Conservation (phyloP, 78 protist species). For the Cavenderia fasciculata region DNA sequence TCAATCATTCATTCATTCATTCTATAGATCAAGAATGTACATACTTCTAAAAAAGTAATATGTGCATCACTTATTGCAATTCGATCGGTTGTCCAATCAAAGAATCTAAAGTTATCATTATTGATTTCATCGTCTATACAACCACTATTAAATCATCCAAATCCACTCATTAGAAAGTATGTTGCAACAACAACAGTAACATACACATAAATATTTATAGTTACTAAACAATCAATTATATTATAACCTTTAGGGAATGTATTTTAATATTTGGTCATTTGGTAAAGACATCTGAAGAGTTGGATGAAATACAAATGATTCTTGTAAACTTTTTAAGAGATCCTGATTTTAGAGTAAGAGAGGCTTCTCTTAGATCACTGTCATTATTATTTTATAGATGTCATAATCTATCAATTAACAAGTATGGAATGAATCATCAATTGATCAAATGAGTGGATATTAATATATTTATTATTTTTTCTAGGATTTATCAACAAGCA, state of each 20-base stretch:
- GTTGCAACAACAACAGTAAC: slow-evolving; percentile 26
- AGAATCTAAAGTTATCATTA: not conserved
- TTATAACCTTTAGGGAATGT: not conserved
- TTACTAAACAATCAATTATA: not conserved
- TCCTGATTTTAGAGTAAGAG: slow-evolving; percentile 52
- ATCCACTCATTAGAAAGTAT: slow-evolving; percentile 42
- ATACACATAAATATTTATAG: not conserved
- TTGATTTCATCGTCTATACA: not conserved
- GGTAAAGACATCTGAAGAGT: slow-evolving; percentile 1
- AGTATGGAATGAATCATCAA: not conserved
- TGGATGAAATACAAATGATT: slow-evolving; percentile 20
- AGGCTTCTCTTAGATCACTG: slow-evolving; percentile 28
- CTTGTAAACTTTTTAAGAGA: slow-evolving; percentile 50
- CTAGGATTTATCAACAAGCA: slow-evolving; percentile 13
- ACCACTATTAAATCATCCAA: slow-evolving; percentile 3
- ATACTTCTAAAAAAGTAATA: slow-evolving; percentile 27
- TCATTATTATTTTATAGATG: slow-evolving; percentile 32
- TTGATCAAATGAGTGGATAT: not conserved
- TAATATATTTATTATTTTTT: not conserved
- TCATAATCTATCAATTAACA: slow-evolving; percentile 17
- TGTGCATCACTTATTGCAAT: slow-evolving; percentile 13
- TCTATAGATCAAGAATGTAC: not conserved
- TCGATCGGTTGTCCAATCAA: not conserved
- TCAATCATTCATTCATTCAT: not conserved
- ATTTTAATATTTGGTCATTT: slow-evolving; percentile 13